These are phyloP conservation scores for Elsinoe arachidis DNA, from an alignment of 2,329 filamentous ascomycete genomes.

Conservation along the genomic window DNA sequence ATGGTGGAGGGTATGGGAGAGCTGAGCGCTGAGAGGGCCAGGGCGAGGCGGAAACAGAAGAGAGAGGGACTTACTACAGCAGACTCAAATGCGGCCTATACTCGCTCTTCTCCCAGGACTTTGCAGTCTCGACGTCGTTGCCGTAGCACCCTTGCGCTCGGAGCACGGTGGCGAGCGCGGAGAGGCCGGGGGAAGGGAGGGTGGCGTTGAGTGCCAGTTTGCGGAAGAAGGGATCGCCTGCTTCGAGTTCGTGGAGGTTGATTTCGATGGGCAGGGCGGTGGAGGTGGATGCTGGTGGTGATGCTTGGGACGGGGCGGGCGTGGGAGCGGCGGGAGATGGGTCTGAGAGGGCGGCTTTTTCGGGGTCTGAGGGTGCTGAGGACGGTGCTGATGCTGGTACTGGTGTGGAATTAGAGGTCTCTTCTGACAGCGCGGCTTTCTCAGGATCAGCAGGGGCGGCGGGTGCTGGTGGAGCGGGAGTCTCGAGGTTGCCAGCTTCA, in stretches of 20 bases:
- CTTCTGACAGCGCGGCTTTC: not conserved
- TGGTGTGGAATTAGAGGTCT: not conserved
- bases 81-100: conserved; percentile 35
- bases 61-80: conserved; percentile 31
- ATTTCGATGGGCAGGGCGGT: conserved; percentile 15
- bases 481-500: not conserved
- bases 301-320: not conserved
- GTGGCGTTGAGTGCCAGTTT: conserved; percentile 32
- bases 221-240: conserved; percentile 31
- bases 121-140: conserved; percentile 21
- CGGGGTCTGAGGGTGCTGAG: not conserved
- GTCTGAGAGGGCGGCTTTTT: not conserved
- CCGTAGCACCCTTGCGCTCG: conserved; percentile 24
- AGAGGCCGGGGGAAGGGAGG: conserved; percentile 23
- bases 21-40: too few relatives aligned
- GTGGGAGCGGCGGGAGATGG: not conserved
- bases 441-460: not conserved
- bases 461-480: conserved; percentile 11
- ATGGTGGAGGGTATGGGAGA: too few relatives aligned
- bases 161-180: conserved; percentile 23
- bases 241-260: conserved; percentile 26
- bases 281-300: not conserved
- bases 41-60: too few relatives aligned
- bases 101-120: conserved; percentile 25
- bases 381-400: not conserved